phyloP scores from a whole-genome alignment of 2,329 filamentous ascomycete species.

The Pseudogymnoascus sp. region DNA sequence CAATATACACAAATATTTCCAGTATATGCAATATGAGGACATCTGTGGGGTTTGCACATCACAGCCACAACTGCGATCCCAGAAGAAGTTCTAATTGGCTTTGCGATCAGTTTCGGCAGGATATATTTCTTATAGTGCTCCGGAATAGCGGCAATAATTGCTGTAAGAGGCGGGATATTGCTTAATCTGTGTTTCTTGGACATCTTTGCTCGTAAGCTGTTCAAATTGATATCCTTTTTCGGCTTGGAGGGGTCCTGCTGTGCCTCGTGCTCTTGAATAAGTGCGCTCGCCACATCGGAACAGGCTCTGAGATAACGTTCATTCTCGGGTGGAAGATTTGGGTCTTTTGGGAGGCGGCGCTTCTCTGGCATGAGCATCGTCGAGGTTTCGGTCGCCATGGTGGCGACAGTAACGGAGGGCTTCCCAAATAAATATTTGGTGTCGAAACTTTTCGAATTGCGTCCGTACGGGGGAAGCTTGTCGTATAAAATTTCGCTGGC shows the following conservation, averaged over 20 bases:
- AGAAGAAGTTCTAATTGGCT: constrained; percentile 90
- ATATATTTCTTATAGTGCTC: constrained; percentile 99
- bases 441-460: neutral
- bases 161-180: constrained; percentile 83
- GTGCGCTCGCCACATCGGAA: constrained; percentile 84
- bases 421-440: neutral
- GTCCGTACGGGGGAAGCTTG: neutral
- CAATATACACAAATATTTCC: constrained; percentile 99
- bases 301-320: constrained; percentile 91
- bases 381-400: constrained; percentile 54
- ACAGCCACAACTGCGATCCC: constrained; percentile 97
- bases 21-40: constrained; percentile 95
- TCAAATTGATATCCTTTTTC: constrained; percentile 85
- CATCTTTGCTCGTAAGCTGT: constrained; percentile 75
- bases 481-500: neutral
- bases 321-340: constrained; percentile 78
- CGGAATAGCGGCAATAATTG: constrained; percentile 96
- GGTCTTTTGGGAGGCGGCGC: constrained; percentile 53
- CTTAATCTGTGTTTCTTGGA: constrained; percentile 87
- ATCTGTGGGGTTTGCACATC: constrained; percentile 98
- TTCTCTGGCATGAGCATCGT: constrained; percentile 47
- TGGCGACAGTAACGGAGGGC: constrained; percentile 21
- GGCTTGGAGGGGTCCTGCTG: constrained; percentile 63
- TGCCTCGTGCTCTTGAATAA: constrained; percentile 90
- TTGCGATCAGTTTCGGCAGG: constrained; percentile 88